A percentile compares a stretch with the other conserved stretches of the same genome.
phyloP scores from a whole-genome alignment of 345 rosid species.

The Salix brachista region DNA sequence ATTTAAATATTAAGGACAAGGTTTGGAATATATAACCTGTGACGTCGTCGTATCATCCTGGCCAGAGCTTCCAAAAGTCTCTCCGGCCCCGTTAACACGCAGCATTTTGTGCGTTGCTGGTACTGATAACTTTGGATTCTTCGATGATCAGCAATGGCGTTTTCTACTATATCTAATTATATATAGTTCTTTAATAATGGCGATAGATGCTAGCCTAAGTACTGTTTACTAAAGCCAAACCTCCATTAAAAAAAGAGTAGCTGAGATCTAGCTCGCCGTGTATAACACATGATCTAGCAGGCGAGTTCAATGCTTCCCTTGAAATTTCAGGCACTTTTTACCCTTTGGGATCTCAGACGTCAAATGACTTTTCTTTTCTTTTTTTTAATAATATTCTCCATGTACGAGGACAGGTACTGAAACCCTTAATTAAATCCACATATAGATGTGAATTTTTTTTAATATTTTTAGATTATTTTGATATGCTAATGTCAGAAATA shows the following conservation, averaged over 20 bases:
- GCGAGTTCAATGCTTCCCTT: background rate
- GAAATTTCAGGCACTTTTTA: background rate
- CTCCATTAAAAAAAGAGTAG: no score
- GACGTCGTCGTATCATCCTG: background rate
- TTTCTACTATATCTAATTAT: background rate
- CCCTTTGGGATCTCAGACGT: no score
- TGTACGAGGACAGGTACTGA: no score
- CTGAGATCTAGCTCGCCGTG: background rate
- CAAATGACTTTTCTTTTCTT: no score
- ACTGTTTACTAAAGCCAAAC: background rate
- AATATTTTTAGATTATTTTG: no score
- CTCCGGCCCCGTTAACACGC: background rate
- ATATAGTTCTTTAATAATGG: background rate
- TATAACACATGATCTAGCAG: background rate
- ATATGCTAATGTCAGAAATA: fast-evolving
- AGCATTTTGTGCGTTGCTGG: background rate
- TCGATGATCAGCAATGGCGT: background rate
- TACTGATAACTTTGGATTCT: background rate
- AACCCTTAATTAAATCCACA: no score
- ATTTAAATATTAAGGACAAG: background rate
- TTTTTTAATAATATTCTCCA: no score
- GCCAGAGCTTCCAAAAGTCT: background rate
- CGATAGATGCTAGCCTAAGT: no score
- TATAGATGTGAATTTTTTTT: no score
- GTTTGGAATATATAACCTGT: background rate